phyloP scores from a whole-genome alignment of 768 basidiomycete species.

The Pluteus cervinus region DNA sequence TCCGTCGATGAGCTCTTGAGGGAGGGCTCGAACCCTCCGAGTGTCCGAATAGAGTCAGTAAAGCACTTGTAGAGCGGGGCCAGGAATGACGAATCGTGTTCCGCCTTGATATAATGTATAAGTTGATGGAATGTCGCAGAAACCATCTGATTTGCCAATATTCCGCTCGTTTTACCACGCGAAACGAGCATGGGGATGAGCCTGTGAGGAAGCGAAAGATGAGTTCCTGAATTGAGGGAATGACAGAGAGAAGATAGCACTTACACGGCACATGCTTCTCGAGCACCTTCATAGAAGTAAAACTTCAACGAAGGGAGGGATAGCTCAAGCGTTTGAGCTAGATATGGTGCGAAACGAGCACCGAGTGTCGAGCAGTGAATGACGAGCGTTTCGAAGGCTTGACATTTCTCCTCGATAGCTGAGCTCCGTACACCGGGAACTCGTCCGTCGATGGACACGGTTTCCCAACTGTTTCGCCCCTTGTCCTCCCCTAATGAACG shows the following conservation, averaged over 20 bases:
- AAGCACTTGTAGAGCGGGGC: slow-evolving; percentile 70
- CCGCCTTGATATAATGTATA: slow-evolving; percentile 54
- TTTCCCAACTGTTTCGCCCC: slow-evolving; percentile 74
- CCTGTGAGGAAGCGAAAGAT: slow-evolving; percentile 26
- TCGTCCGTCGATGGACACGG: slow-evolving; percentile 70
- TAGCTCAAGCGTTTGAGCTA: slow-evolving; percentile 64
- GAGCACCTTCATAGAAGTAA: slow-evolving; percentile 79
- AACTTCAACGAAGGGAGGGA: slow-evolving; percentile 65
- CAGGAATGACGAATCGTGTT: slow-evolving; percentile 71
- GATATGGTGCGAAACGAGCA: slow-evolving; percentile 62
- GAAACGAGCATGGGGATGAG: slow-evolving; percentile 64
- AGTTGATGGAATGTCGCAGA: slow-evolving; percentile 60
- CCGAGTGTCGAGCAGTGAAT: slow-evolving; percentile 71
- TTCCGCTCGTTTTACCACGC: slow-evolving; percentile 59
- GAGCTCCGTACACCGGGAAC: slow-evolving; percentile 73
- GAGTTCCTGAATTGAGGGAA: neutral
- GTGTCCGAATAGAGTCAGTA: slow-evolving; percentile 50
- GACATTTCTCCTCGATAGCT: slow-evolving; percentile 79
- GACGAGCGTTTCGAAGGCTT: slow-evolving; percentile 79
- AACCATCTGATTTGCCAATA: slow-evolving; percentile 63
- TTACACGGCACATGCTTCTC: slow-evolving; percentile 73
- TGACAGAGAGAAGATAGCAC: slow-evolving; percentile 15
- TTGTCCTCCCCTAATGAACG: slow-evolving; percentile 37
- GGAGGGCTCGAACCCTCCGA: slow-evolving; percentile 50
- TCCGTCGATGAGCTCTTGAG: slow-evolving; percentile 43